Percentiles rank a stretch among this genome's conserved stretches.
phyloP scores from a whole-genome alignment of 164 flowering plant species.

The Piper longum region DNA sequence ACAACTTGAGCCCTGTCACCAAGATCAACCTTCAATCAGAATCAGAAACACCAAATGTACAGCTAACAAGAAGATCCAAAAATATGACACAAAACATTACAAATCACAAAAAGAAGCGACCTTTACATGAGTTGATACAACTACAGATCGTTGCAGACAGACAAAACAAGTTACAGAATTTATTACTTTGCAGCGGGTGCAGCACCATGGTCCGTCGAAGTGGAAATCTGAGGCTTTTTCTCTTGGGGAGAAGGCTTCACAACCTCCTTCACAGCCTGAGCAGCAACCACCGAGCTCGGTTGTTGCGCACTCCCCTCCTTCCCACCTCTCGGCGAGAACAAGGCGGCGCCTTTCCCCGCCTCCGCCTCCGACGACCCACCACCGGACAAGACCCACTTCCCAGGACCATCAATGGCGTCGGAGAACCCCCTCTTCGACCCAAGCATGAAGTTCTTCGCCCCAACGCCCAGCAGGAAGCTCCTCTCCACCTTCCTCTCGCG shows the following conservation, averaged over 20 bases:
- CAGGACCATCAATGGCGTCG: slow-evolving; percentile 43
- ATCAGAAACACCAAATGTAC: neutral
- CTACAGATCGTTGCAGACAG: neutral
- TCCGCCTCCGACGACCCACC: slow-evolving; percentile 38
- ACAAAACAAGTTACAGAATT: neutral
- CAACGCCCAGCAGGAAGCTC: slow-evolving; percentile 8
- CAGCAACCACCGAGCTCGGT: slow-evolving; percentile 5
- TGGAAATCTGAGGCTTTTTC: slow-evolving; percentile 30
- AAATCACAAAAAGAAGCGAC: too few relatives aligned
- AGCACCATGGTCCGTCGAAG: slow-evolving; percentile 22
- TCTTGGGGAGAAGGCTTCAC: slow-evolving; percentile 23
- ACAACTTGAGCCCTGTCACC: slow-evolving; percentile 65
- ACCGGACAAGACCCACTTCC: slow-evolving; percentile 55
- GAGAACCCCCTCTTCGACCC: slow-evolving; percentile 71
- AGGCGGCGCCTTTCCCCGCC: slow-evolving; percentile 21
- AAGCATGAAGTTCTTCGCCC: slow-evolving; percentile 29
- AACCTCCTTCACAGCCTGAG: slow-evolving; percentile 15
- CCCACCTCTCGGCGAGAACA: slow-evolving; percentile 35
- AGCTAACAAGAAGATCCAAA: too few relatives aligned
- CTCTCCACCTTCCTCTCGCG: slow-evolving; percentile 39
- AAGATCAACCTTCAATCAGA: neutral
- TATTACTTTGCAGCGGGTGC: slow-evolving; percentile 56
- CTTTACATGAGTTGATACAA: neutral
- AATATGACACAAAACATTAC: neutral
- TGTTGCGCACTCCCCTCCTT: slow-evolving; percentile 12